Base-by-base conservation (phyloP, 2,329 filamentous ascomycete species). In the Septoria linicola region DNA sequence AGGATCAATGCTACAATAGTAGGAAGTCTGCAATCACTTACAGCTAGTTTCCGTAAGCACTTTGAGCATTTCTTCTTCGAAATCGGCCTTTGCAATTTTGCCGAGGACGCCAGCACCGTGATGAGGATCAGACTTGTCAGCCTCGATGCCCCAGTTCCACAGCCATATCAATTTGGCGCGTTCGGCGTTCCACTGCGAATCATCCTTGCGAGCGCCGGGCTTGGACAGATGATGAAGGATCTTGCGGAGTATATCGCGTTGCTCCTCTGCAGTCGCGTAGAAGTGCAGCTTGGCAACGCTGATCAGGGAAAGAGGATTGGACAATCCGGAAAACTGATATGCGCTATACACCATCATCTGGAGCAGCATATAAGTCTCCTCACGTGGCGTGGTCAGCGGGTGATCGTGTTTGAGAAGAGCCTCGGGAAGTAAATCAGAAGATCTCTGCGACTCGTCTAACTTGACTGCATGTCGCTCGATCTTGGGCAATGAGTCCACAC, bases 41-140 rank as follows among this genome's bases (percentile, higher is more conserved):
- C 66, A 61, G 44, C 58, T 61, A 17, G 60, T 61, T 21, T 67
- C 76, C 2, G 89, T 71, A 19, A 91, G 75, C 0, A 80, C 76
- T 62, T 84, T 88, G 23, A 93, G 70, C 41, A 91, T 77, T 65
- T 90, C 85, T 2, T 77, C 76, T 66, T 93, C 88, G 13, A 92
- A 73, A 8, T 78, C 79, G 4, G 81, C 78, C 47, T 72, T 76
- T 11, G 78, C 70, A 3, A 93, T 72, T 55, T 77, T 78, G 1
- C 84, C 81, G 53, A 77, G 64, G 4, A 81, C 72, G 17, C 84
- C 80, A 31, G 72, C 71, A 20, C 70, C 73, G 16, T 63, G 64
- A 19, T 67, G 59, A 30, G 51, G 69, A 20, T 58, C 35, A 40
- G 65, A 59, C 27, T 70, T 70, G 41, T 71, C 65, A 11, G 58